Evolutionary conservation across 495 filamentous ascomycete species (phyloP).

Genomic region (Oidiodendron maius): DNA sequence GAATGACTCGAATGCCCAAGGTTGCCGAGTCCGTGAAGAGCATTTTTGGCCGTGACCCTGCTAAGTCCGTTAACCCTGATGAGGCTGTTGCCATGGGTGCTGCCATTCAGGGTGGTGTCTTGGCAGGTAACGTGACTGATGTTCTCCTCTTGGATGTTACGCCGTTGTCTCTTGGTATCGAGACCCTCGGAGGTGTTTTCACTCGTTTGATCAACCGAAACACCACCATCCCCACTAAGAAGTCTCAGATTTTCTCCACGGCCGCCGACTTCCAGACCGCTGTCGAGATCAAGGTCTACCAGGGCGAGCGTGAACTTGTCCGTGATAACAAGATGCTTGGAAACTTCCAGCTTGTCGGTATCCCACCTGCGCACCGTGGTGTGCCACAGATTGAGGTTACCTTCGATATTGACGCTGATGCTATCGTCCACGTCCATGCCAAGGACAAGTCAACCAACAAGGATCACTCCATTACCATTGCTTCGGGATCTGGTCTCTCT

Average conservation of each 20-base stretch:
- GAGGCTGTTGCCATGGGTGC: slow-evolving; percentile 99
- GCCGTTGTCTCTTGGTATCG: slow-evolving; percentile 96
- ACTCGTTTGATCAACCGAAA: slow-evolving; percentile 99
- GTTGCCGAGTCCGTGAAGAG: slow-evolving; percentile 94
- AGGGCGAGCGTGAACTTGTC: slow-evolving; percentile 99
- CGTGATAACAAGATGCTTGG: slow-evolving; percentile 98
- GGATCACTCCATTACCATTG: slow-evolving; percentile 99
- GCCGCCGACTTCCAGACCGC: slow-evolving; percentile 99
- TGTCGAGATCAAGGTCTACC: slow-evolving; percentile 99
- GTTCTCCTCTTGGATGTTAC: slow-evolving; percentile 95
- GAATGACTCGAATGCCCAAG: slow-evolving; percentile 99
- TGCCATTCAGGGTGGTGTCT: slow-evolving; percentile 94
- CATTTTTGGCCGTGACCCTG: slow-evolving; percentile 96
- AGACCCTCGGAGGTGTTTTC: slow-evolving; percentile 99
- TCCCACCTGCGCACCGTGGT: slow-evolving; percentile 95
- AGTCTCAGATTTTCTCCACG: slow-evolving; percentile 97
- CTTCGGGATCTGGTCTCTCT: slow-evolving; percentile 95
- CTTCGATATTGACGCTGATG: slow-evolving; percentile 99
- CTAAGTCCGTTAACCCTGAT: slow-evolving; percentile 98
- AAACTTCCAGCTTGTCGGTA: slow-evolving; percentile 99
- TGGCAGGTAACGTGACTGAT: slow-evolving; percentile 95
- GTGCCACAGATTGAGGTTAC: slow-evolving; percentile 98
- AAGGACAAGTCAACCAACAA: slow-evolving; percentile 99
- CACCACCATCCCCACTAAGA: slow-evolving; percentile 99
- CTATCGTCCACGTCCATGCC: slow-evolving; percentile 96